Conservation (phyloP, 257 asterid genomes). For the Solanum virginianum region DNA sequence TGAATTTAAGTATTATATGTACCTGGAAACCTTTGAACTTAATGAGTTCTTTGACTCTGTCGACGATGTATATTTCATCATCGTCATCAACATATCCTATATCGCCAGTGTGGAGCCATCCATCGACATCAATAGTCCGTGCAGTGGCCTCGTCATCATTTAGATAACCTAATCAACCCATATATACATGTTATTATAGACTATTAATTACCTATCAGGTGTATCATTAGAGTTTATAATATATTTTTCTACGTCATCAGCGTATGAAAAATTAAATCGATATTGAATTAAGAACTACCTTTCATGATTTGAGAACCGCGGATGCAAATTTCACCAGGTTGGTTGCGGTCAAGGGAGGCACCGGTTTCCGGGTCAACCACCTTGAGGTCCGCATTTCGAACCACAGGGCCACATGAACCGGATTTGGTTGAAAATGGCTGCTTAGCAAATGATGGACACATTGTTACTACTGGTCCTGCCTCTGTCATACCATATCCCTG, state of each 20-base stretch:
- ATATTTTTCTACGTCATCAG: not conserved
- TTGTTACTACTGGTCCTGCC: constrained; percentile 79
- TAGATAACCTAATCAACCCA: constrained; percentile 33
- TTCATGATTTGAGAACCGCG: constrained; percentile 31
- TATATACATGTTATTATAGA: not conserved
- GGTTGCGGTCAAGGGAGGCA: constrained; percentile 59
- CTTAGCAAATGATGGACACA: constrained; percentile 65
- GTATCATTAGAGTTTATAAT: not conserved
- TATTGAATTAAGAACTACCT: not conserved
- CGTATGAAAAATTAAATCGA: not conserved
- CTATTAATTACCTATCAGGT: not conserved
- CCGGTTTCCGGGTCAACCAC: constrained; percentile 80
- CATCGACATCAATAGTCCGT: constrained; percentile 72
- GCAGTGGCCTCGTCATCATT: constrained; percentile 79
- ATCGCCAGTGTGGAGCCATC: constrained; percentile 94
- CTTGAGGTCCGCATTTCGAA: constrained; percentile 80
- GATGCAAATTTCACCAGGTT: constrained; percentile 73
- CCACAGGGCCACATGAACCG: constrained; percentile 86
- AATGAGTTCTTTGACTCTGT: constrained; percentile 75
- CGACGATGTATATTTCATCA: constrained; percentile 44
- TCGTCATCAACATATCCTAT: constrained; percentile 39
- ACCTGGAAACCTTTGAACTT: constrained; percentile 88
- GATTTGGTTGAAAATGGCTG: constrained; percentile 56
- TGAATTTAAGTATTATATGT: no score
- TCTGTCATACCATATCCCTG: constrained; percentile 96